Base-by-base conservation (phyloP, 768 basidiomycete genomes). In the Russula olivacea region DNA sequence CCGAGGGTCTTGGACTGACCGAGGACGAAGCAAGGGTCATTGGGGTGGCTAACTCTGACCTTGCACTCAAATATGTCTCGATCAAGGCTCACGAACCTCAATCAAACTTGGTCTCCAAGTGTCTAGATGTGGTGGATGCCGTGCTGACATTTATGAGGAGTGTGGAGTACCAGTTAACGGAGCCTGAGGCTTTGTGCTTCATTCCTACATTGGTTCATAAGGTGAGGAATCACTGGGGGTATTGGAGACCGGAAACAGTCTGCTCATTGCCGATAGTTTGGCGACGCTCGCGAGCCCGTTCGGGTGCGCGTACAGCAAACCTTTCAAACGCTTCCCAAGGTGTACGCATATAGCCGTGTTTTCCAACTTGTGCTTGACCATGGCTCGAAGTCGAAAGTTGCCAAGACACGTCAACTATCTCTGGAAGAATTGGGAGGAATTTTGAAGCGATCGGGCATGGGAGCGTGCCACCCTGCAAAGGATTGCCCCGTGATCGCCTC, bases 271-370 rank as follows among this genome's bases (percentile, higher is more conserved):
- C 8, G 15, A 43, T 55, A 98, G 96, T 87, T 98, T 63, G 97
- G 97, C 15, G 97, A 98, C 76, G 84, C 88, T 32, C 81, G 93
- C 30, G 93, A 95, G 74, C 86, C 83, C 63, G 83, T 93, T 49
- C 84, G 93, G 8, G 71, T 77, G 51, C 85, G 94, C 55, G 86
- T 97, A 23, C 86, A 91, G 67, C 87, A 85, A 52, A 88, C 97
- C 63, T 84, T 98, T 59, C 89, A 92, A 69, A 81, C 81, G 5
- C 78, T 98, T 56, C 88, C 94, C 8, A 92, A 88, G 70, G 87
- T 98, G 57, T 97, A 95, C 70, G 89, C 97, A 1, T 95, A 89
- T 69, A 97, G 94, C 69, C 87, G 94, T 45, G 79, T 98, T 36
- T 95, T 97, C 72, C 88, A 91, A 70, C 74, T 93, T 15, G 76